Conservation (phyloP, 2,329 filamentous ascomycete genomes). For the Cladosporium oxysporum region DNA sequence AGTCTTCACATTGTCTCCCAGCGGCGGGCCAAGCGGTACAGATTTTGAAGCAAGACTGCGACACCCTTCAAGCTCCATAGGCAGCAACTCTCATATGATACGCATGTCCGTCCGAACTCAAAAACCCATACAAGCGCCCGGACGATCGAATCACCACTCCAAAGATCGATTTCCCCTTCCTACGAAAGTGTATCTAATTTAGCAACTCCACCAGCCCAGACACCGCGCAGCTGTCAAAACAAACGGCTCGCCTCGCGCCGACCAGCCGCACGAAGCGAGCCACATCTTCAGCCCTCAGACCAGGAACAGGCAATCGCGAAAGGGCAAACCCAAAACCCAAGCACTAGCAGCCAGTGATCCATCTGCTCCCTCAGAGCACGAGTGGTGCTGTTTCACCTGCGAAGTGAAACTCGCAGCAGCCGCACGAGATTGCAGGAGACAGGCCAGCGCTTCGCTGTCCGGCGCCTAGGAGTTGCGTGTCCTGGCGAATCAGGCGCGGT, state of each 20-base stretch:
- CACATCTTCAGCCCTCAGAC: constrained; percentile 1
- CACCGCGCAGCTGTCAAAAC: constrained; percentile 1
- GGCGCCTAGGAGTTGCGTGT: neutral
- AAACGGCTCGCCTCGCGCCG: constrained; percentile 15
- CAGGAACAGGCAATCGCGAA: constrained; percentile 15
- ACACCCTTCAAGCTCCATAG: neutral
- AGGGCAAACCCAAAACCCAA: constrained; percentile 1
- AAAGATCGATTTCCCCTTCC: neutral
- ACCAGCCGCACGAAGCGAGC: neutral
- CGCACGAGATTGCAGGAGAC: constrained; percentile 10
- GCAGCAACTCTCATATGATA: neutral
- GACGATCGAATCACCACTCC: neutral
- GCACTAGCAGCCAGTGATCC: neutral
- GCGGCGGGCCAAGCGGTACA: no score
- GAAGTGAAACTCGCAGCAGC: neutral
- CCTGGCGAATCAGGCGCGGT: constrained; percentile 11
- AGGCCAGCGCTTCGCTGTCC: constrained; percentile 4
- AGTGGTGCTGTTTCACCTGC: constrained; percentile 6
- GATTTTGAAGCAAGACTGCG: no score
- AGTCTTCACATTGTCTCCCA: no score
- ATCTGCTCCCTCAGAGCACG: neutral
- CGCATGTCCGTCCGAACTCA: neutral
- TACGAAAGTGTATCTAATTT: neutral
- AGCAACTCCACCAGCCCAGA: neutral
- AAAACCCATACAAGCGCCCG: neutral